A percentile compares a stretch with the other conserved stretches of the same genome.
These are phyloP conservation scores for Letharia columbiana DNA, from an alignment of 495 filamentous ascomycete genomes.

Conservation along the genomic window DNA sequence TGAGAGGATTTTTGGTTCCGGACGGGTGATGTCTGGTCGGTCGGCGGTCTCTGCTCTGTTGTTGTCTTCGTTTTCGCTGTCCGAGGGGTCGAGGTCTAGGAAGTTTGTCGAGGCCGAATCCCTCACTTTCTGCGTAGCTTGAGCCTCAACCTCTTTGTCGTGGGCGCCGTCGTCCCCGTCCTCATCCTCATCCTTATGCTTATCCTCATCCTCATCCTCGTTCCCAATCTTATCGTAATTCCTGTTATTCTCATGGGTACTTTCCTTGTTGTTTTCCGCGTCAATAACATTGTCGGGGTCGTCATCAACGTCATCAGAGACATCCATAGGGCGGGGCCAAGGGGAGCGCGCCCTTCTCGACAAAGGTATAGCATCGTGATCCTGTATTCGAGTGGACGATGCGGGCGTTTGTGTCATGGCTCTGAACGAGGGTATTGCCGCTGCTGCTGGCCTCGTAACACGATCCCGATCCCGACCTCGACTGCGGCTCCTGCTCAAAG, in stretches of 20 bases:
- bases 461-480: constrained; percentile 7
- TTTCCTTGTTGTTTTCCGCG: background rate
- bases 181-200: background rate
- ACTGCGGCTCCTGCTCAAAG: constrained; percentile 2
- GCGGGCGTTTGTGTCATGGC: background rate
- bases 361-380: background rate
- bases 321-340: background rate
- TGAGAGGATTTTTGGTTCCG: background rate
- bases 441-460: background rate
- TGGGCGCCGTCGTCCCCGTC: background rate
- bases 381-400: background rate
- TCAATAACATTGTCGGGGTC: background rate
- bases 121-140: background rate
- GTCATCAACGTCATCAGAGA: background rate
- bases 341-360: background rate
- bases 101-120: background rate
- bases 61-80: background rate
- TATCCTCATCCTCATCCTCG: background rate
- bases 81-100: background rate
- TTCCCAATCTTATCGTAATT: background rate
- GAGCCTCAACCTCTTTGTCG: background rate
- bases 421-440: background rate
- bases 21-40: background rate
- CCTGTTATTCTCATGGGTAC: background rate
- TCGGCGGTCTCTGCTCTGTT: background rate